Evolutionary conservation across 495 filamentous ascomycete genomes (phyloP).

Genomic region (Penicillium verhagenii): DNA sequence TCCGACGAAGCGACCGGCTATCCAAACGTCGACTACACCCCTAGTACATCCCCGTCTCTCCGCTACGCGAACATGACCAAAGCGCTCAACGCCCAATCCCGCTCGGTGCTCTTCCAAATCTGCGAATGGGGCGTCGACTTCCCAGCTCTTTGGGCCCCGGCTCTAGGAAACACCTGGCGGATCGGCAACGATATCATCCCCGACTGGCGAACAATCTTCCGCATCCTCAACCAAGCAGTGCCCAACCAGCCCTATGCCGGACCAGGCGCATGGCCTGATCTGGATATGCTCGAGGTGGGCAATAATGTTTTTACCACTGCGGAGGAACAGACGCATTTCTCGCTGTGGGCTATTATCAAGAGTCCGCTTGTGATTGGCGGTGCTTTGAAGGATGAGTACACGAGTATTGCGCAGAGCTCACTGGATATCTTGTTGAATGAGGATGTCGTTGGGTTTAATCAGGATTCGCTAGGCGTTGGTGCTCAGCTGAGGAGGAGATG

Average conservation of each 20-base stretch:
- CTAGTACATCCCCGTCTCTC: slow-evolving; percentile 26
- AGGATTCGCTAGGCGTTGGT: slow-evolving; percentile 50
- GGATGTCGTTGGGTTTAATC: slow-evolving; percentile 53
- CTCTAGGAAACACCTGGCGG: slow-evolving; percentile 49
- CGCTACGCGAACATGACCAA: slow-evolving; percentile 37
- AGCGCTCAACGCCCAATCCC: slow-evolving; percentile 21
- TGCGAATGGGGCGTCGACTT: slow-evolving; percentile 56
- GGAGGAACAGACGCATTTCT: slow-evolving; percentile 54
- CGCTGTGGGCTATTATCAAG: slow-evolving; percentile 58
- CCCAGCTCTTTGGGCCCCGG: slow-evolving; percentile 47
- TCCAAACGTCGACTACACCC: slow-evolving; percentile 40
- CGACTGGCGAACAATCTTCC: slow-evolving; percentile 49
- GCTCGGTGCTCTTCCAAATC: slow-evolving; percentile 47
- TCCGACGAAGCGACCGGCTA: slow-evolving; percentile 38
- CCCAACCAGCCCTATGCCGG: slow-evolving; percentile 33
- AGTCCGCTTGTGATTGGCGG: slow-evolving; percentile 55
- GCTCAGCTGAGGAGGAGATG: slow-evolving; percentile 34
- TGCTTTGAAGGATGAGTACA: slow-evolving; percentile 34
- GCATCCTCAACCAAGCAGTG: slow-evolving; percentile 49
- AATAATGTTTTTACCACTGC: slow-evolving; percentile 33
- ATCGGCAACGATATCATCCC: slow-evolving; percentile 57
- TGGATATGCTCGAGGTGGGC: slow-evolving; percentile 56
- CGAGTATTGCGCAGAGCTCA: slow-evolving; percentile 29
- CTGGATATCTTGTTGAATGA: slow-evolving; percentile 46
- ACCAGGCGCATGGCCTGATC: slow-evolving; percentile 52